Evolutionary conservation across 139 green algal genomes (phyloP), one percentile per base, ranked within the genome.

Genomic region (Marvania coccoides): DNA sequence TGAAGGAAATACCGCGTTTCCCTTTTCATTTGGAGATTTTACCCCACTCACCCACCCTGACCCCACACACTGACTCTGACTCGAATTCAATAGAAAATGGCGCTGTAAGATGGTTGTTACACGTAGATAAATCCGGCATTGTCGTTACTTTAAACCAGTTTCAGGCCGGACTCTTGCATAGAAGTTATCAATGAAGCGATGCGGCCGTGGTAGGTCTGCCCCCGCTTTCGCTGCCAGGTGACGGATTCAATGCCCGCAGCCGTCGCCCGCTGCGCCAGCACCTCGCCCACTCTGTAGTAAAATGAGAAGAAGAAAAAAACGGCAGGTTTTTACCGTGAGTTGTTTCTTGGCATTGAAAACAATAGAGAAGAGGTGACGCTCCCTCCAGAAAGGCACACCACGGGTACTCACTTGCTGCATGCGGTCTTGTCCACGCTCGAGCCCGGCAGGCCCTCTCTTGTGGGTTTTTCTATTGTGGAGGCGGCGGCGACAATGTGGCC

Each of bases 181-280:
- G 33, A 74, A 45, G 60, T 56, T 46, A 26, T 74, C 48, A 40
- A 80, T 31, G 45, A 80, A 34, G 65, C 70, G 14, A 78, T 45
- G 63, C 69, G 79, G 51, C 75, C 78, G 29, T 80, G 70, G 34
- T 75, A 84, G n/a, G 54, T 61, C 60, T 82, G 57, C 2, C 78
- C 74, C 5, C 53, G 59, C 55, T 65, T 65, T 19, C 78, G 65
- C 13, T 59, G 61, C 78, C 78, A 85, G 45, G 71, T 40, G 33
- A 83, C 75, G 9, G 57, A 39, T 0, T 58, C 30, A 1, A 85
- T 26, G 26, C 48, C 65, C 5, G 56, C 64, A 28, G 33, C 31
- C 37, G 38, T 7, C 10, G 75, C 75, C 7, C 78, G 58, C 47
- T 80, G 33, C 28, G 71, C 78, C 37, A 85, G 59, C 24, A 70